Evolutionary conservation across 2,329 filamentous ascomycete genomes (phyloP), one percentile per base, ranked within the genome.

Genomic region (Pseudogymnoascus destructans): DNA sequence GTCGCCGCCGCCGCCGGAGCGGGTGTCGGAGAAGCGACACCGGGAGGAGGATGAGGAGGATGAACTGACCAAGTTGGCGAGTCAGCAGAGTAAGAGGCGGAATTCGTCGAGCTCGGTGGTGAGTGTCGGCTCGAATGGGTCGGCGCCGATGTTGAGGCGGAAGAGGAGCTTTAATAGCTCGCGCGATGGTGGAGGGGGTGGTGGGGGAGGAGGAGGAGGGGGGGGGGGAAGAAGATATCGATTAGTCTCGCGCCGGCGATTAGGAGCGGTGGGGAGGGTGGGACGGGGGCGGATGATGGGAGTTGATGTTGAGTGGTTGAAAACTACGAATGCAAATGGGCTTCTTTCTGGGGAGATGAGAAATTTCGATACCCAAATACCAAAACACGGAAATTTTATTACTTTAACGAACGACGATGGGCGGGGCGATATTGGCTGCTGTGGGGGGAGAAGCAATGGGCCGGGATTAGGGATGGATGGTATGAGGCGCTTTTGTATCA

Each of bases 41-140:
- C 82, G 93, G 65, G 91, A 95, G 68, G 92, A 96, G 59, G 89
- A 95, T 61, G 92, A 96, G 49, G 91, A 95, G 59, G 91, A 96
- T 63, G 89, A 92, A 67, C 74, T 97, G n/a, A 84, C 84, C 58
- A 95, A 93, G 72, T 77, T 96, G 65, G 82, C 88, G 63, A 74
- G 79, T 55, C 60, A 63, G 10, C 38, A 32, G 32, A 75, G 75
- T 66, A 85, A 84, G 67, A 77, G 82, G 38, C 78, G 82, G 35
- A 84, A 80, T 58, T 78, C 79, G 6, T 73, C 74, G 2, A 74
- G 73, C 13, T 71, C 73, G 8, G 76, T 72, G 42, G 62, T 70
- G 40, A 67, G 66, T 27, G 55, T 61, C 1, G 60, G 57, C 23
- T 67, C 68, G 5, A 69, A 65, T 46, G 58, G 62, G 2, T 64